Percentiles rank a stretch among this genome's conserved stretches.
Conservation (phyloP, 176 grass and related monocot genomes). For the Avena atlantica region DNA sequence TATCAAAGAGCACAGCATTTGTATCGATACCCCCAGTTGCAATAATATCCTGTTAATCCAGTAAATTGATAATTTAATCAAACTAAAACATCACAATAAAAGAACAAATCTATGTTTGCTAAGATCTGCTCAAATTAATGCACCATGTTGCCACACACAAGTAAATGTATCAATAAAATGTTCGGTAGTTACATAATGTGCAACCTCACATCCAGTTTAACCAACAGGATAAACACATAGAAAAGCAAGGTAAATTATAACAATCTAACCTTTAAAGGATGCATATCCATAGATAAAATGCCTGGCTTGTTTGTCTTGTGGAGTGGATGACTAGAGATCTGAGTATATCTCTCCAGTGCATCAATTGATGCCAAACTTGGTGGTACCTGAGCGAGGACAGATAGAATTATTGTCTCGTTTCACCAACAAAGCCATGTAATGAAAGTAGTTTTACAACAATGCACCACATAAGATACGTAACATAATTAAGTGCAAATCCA, state of each 20-base stretch:
- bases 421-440: slow-evolving; percentile 16
- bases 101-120: neutral
- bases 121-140: neutral
- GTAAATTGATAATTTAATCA: slow-evolving; percentile 40
- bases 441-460: neutral
- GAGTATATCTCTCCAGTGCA: slow-evolving; percentile 86
- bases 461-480: slow-evolving; percentile 11
- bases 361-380: slow-evolving; percentile 69
- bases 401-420: slow-evolving; percentile 8
- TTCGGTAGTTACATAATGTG: slow-evolving; percentile 25
- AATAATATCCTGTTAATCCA: slow-evolving; percentile 75
- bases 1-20: slow-evolving; percentile 94
- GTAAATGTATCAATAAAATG: slow-evolving; percentile 3
- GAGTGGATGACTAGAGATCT: slow-evolving; percentile 92
- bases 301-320: slow-evolving; percentile 98
- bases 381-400: slow-evolving; percentile 57
- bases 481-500: neutral
- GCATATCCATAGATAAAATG: slow-evolving; percentile 92
- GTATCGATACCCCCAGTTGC: slow-evolving; percentile 94
- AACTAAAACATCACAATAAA: slow-evolving; percentile 17
- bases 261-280: slow-evolving; percentile 88
- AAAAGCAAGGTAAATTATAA: slow-evolving; percentile 14
- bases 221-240: neutral
- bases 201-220: slow-evolving; percentile 23
- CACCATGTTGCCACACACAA: neutral